Percentiles rank a stretch among this genome's conserved stretches.
phyloP scores from a whole-genome alignment of 2,329 filamentous ascomycete species.

The Elsinoe fawcettii region DNA sequence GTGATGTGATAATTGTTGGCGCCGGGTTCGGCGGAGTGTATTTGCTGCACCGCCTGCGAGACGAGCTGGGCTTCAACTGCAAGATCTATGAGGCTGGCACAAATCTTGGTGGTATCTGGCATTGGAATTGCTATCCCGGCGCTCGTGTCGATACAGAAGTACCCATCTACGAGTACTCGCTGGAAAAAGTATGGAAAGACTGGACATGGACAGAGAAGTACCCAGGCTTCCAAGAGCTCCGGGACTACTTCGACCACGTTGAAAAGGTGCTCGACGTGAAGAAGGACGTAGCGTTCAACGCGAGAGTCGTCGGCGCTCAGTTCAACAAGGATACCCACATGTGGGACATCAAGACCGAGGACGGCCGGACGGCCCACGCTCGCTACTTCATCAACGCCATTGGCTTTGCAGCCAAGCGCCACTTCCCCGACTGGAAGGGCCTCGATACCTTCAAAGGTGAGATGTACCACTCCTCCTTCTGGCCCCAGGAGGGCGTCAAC shows the following conservation, averaged over 20 bases:
- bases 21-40: conserved; percentile 27
- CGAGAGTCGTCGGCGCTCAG: conserved; percentile 45
- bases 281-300: conserved; percentile 52
- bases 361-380: conserved; percentile 40
- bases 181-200: conserved; percentile 43
- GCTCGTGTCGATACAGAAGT: conserved; percentile 42
- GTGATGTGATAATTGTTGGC: conserved; percentile 26
- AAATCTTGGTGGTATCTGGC: conserved; percentile 34
- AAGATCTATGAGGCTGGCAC: conserved; percentile 32
- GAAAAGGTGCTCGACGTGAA: conserved; percentile 49
- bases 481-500: conserved; percentile 30
- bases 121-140: conserved; percentile 35
- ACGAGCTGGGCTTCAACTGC: conserved; percentile 26
- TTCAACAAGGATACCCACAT: conserved; percentile 42
- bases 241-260: conserved; percentile 54
- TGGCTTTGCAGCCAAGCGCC: conserved; percentile 33
- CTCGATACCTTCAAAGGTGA: conserved; percentile 34
- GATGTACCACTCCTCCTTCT: conserved; percentile 35
- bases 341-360: conserved; percentile 47
- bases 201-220: conserved; percentile 45
- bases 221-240: conserved; percentile 37
- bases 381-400: conserved; percentile 34
- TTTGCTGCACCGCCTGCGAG: conserved; percentile 26
- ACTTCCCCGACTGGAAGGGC: conserved; percentile 32
- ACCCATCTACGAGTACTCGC: conserved; percentile 42